Conservation (phyloP, 225 moss, liverwort and hornwort species). For the Pseudoscleropodium purum region DNA sequence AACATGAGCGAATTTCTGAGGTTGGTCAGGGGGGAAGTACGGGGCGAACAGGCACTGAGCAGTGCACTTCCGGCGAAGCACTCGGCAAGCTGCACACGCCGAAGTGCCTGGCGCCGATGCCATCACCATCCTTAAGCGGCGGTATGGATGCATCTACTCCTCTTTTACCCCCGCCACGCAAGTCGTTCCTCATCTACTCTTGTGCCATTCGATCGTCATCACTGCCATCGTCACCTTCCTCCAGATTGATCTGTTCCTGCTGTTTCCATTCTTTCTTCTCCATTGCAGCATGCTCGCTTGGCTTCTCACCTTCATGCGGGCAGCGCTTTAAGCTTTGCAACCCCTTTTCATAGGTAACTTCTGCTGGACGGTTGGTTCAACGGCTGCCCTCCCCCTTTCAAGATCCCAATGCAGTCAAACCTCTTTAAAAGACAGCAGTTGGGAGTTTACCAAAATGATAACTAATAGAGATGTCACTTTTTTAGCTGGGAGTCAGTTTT, state of each 20-base stretch:
- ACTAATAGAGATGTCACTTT: slow-evolving; percentile 5
- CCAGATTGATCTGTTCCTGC: slow-evolving; percentile 15
- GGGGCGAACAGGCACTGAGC: slow-evolving; percentile 95
- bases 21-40: slow-evolving; percentile 95
- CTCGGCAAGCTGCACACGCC: slow-evolving; percentile 97
- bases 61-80: slow-evolving; percentile 95
- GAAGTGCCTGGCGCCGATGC: slow-evolving; percentile 83
- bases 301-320: slow-evolving; percentile 38
- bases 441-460: slow-evolving; percentile 4
- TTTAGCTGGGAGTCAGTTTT: slow-evolving; percentile 3
- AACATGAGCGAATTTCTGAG: slow-evolving; percentile 94
- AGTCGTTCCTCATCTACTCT: slow-evolving; percentile 18
- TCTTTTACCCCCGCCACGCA: slow-evolving; percentile 6
- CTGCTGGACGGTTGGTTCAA: slow-evolving; percentile 58
- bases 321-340: slow-evolving; percentile 12
- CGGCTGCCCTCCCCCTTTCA: slow-evolving; percentile 48
- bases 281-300: slow-evolving; percentile 16
- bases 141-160: slow-evolving; percentile 87
- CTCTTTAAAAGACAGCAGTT: slow-evolving; percentile 33
- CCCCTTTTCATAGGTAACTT: slow-evolving; percentile 28
- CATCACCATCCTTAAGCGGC: slow-evolving; percentile 92
- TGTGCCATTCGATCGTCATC: slow-evolving; percentile 13
- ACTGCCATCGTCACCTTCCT: slow-evolving; percentile 9
- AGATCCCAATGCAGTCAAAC: slow-evolving; percentile 40
- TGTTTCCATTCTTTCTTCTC: slow-evolving; percentile 31